Conservation (phyloP, 1,139 yeast species). For the Suzukiozyma palmioleophila region DNA sequence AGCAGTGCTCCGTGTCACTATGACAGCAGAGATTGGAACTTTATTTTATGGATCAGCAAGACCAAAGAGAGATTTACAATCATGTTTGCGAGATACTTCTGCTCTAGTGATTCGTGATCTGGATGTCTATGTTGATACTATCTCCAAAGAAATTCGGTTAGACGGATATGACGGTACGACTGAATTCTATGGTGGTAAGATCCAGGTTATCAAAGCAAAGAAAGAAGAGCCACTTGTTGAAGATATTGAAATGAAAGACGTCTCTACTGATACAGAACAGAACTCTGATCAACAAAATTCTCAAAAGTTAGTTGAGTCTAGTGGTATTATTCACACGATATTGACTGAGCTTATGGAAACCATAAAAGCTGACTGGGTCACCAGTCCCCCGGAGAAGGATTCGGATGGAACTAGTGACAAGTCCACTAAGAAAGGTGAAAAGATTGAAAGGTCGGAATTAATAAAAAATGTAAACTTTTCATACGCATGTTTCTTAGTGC, state of each 20-base stretch:
- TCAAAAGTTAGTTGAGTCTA: conserved; percentile 23
- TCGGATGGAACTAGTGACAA: conserved; percentile 15
- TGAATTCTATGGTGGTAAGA: conserved; percentile 12
- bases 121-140: conserved; percentile 46
- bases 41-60: conserved; percentile 24
- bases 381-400: conserved; percentile 23
- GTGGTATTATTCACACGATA: conserved; percentile 61
- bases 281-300: conserved; percentile 8
- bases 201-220: conserved; percentile 15
- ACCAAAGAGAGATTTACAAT: conserved; percentile 42
- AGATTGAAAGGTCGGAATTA: conserved; percentile 19
- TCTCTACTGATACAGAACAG: conserved; percentile 6
- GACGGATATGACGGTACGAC: conserved; percentile 39
- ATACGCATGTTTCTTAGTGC: conserved; percentile 65
- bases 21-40: conserved; percentile 45
- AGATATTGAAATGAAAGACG: conserved; percentile 36
- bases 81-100: conserved; percentile 52
- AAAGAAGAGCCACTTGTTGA: conserved; percentile 11
- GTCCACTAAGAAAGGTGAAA: conserved; percentile 7
- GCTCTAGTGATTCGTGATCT: conserved; percentile 60
- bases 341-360: conserved; percentile 62
- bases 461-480: conserved; percentile 48
- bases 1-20: conserved; percentile 44
- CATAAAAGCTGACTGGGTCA: conserved; percentile 47
- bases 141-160: conserved; percentile 47